Conservation (phyloP, 495 filamentous ascomycete species). For the Podospora fimiseda region DNA sequence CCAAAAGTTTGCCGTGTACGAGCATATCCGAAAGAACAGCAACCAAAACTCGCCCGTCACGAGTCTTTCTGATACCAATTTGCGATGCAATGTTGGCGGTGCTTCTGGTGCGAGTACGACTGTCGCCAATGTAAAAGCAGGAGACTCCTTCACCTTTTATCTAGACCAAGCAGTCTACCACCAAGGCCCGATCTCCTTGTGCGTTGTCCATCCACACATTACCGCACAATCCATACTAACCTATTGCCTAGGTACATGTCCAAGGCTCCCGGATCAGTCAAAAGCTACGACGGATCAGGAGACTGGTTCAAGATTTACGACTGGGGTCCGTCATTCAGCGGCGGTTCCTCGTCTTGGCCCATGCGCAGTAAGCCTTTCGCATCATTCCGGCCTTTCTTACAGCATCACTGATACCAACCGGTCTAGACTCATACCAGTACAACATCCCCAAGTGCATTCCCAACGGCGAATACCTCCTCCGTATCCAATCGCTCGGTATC, state of each 20-base stretch:
- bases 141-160: conserved; percentile 45
- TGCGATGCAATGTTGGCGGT: conserved; percentile 55
- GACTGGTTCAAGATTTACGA: conserved; percentile 52
- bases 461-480: conserved; percentile 55
- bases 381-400: background rate
- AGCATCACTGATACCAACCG: background rate
- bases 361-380: conserved; percentile 28
- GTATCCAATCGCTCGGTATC: conserved; percentile 56
- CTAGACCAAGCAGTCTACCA: conserved; percentile 52
- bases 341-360: conserved; percentile 33
- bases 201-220: background rate
- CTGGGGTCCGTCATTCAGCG: conserved; percentile 35
- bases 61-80: conserved; percentile 44
- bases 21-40: conserved; percentile 49
- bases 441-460: conserved; percentile 50
- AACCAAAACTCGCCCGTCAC: conserved; percentile 56
- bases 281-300: conserved; percentile 44
- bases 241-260: conserved; percentile 38
- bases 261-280: conserved; percentile 39
- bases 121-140: conserved; percentile 44
- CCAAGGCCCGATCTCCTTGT: conserved; percentile 52
- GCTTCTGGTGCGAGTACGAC: conserved; percentile 37
- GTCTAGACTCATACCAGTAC: conserved; percentile 40
- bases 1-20: conserved; percentile 39
- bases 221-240: background rate